Evolutionary conservation across 805 yeast genomes (phyloP).

Genomic region (Saccharomycopsis sp.): DNA sequence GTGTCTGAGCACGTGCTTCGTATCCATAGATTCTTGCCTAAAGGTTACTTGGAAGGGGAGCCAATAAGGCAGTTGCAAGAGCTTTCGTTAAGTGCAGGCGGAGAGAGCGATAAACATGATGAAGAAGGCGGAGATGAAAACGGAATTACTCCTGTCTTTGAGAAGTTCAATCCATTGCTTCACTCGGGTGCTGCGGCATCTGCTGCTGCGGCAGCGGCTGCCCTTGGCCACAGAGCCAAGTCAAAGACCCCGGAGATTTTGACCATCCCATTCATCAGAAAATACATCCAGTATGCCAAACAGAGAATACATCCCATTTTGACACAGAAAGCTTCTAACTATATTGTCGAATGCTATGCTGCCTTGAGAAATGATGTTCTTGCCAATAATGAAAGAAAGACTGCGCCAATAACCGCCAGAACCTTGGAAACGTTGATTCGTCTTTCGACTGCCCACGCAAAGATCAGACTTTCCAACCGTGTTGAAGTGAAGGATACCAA

Average conservation of each 20-base stretch:
- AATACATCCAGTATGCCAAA: constrained; percentile 91
- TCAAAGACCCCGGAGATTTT: constrained; percentile 42
- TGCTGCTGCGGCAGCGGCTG: constrained; percentile 28
- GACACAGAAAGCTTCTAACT: constrained; percentile 67
- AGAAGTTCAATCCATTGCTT: constrained; percentile 71
- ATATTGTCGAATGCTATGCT: constrained; percentile 75
- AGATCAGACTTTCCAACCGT: constrained; percentile 74
- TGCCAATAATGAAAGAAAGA: constrained; percentile 58
- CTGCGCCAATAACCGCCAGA: constrained; percentile 97
- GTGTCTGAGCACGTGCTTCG: constrained; percentile 92
- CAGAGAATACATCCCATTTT: constrained; percentile 77
- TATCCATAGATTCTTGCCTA: constrained; percentile 85
- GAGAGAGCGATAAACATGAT: constrained; percentile 39
- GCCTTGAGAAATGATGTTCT: constrained; percentile 70
- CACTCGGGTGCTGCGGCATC: constrained; percentile 68
- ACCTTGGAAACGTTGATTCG: constrained; percentile 94
- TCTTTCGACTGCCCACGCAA: constrained; percentile 93
- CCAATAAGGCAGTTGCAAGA: constrained; percentile 77
- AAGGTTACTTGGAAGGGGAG: constrained; percentile 86
- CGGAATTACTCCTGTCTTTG: constrained; percentile 51
- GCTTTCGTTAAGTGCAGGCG: constrained; percentile 77
- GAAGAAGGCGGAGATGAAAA: constrained; percentile 39
- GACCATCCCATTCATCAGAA: constrained; percentile 78
- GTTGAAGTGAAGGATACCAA: constrained; percentile 74
- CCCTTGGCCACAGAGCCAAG: constrained; percentile 29